Evolutionary conservation across 139 green algal genomes (phyloP), one percentile per base, ranked within the genome.

Genomic region (Eudorina sp.): DNA sequence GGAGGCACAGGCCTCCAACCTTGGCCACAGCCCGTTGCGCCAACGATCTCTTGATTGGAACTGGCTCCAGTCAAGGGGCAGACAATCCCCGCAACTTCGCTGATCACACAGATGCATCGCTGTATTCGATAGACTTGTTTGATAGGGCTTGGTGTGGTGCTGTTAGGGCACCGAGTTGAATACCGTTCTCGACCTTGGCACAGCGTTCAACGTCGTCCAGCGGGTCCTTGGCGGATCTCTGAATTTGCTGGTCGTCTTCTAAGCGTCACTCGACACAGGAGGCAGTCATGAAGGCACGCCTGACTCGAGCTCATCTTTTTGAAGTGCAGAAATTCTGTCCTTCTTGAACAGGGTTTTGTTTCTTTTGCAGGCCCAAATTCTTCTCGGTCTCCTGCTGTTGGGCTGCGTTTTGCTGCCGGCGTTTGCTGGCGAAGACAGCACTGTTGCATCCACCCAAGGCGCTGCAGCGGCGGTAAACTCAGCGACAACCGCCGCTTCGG

Each of bases 21-120:
- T 72, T 40, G 19, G 62, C 19, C 62, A 38, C 27, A 72, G 62
- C 62, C 62, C 62, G 62, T 72, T 72, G 62, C 62, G 62, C 62
- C 62, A 72, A 72, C 62, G 62, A 72, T 72, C 62, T 72, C 27
- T 40, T 72, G n/a, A 34, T 38, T 72, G 62, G 48, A n/a, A n/a
- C n/a, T n/a, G n/a, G n/a, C n/a, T n/a, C n/a, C n/a, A n/a, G n/a
- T n/a, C n/a, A n/a, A n/a, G n/a, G n/a, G n/a, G n/a, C n/a, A n/a
- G n/a, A n/a, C n/a, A n/a, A n/a, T n/a, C n/a, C n/a, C n/a, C n/a
- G n/a, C n/a, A n/a, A n/a, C n/a, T n/a, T 55, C 13, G 48, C 13
- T 55, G 48, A 55, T 55, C n/a, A 7, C 38, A 16, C 62, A 72
- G 62, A 40, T 72, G 62, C 23, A 40, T 38, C 19, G 14, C 19